phyloP scores from a whole-genome alignment of 139 green algal species.

The Chlamydomonas sp. region DNA sequence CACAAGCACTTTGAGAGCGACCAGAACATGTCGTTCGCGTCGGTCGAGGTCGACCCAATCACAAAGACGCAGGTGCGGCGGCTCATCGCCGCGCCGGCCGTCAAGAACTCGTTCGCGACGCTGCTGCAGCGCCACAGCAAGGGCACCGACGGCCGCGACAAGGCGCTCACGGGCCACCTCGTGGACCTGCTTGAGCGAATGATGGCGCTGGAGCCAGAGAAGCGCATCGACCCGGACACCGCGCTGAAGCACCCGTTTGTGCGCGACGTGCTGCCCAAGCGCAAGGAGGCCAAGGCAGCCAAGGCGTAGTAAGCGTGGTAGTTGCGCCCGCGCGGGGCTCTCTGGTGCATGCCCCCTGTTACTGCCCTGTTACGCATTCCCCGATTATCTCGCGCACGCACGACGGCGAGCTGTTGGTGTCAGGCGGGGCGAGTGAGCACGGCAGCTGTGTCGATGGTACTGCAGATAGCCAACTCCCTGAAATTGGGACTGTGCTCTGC shows the following conservation, averaged over 20 bases:
- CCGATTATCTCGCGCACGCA: too few relatives aligned
- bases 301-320: too few relatives aligned
- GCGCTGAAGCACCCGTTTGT: conserved; percentile 92
- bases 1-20: conserved; percentile 80
- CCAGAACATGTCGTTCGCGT: conserved; percentile 61
- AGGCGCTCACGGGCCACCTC: conserved; percentile 38
- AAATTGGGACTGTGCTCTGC: too few relatives aligned
- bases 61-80: conserved; percentile 72
- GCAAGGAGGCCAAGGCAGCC: neutral
- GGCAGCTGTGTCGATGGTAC: too few relatives aligned
- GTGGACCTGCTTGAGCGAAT: conserved; percentile 91
- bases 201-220: conserved; percentile 89
- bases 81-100: conserved; percentile 62
- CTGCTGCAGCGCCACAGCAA: conserved; percentile 38
- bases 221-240: conserved; percentile 76
- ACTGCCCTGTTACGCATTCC: too few relatives aligned
- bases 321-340: too few relatives aligned
- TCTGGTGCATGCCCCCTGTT: too few relatives aligned
- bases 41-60: conserved; percentile 69
- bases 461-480: too few relatives aligned
- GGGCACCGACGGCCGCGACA: neutral
- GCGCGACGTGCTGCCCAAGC: conserved; percentile 39
- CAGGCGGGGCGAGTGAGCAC: too few relatives aligned
- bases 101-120: conserved; percentile 62
- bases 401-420: too few relatives aligned